A percentile compares a stretch with the other conserved stretches of the same genome.
Evolutionary conservation across 1,284 basidiomycete species (phyloP).

Genomic region (Ceratorhiza oryzae-sativae): DNA sequence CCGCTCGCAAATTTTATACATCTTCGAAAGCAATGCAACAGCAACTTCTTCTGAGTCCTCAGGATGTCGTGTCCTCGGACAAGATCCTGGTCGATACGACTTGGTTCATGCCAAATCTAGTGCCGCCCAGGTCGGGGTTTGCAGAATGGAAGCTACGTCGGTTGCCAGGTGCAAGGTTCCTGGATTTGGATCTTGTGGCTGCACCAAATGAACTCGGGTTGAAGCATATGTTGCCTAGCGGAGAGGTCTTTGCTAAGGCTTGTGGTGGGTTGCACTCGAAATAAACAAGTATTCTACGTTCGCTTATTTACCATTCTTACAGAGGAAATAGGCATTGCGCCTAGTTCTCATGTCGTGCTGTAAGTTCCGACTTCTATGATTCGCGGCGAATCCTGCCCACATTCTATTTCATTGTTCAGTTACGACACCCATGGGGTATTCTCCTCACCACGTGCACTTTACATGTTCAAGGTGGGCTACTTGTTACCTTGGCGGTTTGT

Average conservation of each 20-base stretch:
- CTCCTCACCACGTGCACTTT: constrained; percentile 87
- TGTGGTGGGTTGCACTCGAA: constrained; percentile 64
- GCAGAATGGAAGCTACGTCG: constrained; percentile 56
- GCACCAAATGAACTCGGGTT: constrained; percentile 71
- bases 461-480: constrained; percentile 77
- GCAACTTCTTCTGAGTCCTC: constrained; percentile 34
- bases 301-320: constrained; percentile 22
- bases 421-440: constrained; percentile 91
- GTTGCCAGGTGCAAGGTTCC: constrained; percentile 76
- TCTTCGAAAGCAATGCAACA: constrained; percentile 25
- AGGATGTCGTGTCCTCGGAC: constrained; percentile 44
- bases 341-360: constrained; percentile 83
- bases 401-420: constrained; percentile 52
- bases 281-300: background rate
- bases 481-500: background rate
- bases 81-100: constrained; percentile 74
- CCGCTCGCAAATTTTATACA: constrained; percentile 9
- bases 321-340: constrained; percentile 79
- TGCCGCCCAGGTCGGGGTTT: constrained; percentile 72
- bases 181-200: constrained; percentile 85
- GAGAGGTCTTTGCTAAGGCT: constrained; percentile 75
- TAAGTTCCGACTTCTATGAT: constrained; percentile 49
- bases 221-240: constrained; percentile 92
- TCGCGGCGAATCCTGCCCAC: constrained; percentile 8
- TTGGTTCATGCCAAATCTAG: constrained; percentile 89